Base-by-base conservation (phyloP, 2,329 filamentous ascomycete genomes). In the Pseudogymnoascus sp. region DNA sequence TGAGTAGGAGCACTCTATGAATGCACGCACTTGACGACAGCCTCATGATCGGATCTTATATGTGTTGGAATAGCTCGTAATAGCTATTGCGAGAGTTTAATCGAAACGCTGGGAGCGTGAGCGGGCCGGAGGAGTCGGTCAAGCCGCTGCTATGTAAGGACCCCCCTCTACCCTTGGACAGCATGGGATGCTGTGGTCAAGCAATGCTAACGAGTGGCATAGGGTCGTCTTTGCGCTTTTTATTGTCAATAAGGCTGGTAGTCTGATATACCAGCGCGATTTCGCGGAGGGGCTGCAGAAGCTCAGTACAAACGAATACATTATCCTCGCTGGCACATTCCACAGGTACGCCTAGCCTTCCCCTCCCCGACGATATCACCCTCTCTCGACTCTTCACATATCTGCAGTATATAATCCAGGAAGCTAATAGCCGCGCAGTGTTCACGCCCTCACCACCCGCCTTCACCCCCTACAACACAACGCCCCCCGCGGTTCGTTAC, bases 211-310 rank as follows among this genome's bases (percentile, higher is more conserved):
- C 62, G 15, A 57, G 38, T 12, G 15, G 37, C 58, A 60, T 68
- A 97, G 92, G 94, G 90, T 91, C 67, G 89, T 99, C 74, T 94
- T 95, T 75, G 87, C 92, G 62, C 87, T 99, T 71, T 91, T 97
- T 74, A 88, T 99, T 74, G 96, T 99, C 80, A 97, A 97, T 81
- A 99, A 99, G 82, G 92, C 94, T 66, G 94, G 92, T 63, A 94
- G 94, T 69, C 83, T 99, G 60, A 87, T 99, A 75, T 99, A 96
- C 80, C 93, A 97, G 76, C 90, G 91, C 69, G 90, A 91, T 71
- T 97, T 99, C 75, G 87, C 92, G 70, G 85, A 93, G 43, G 89
- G 83, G 50, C 83, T 99, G 63, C 89, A 90, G 74, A 91, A 93
- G 73, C 86, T 99, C 68, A 90, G 85, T 67, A 93, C 90, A 68